These are phyloP conservation scores for Aureobasidium zeae DNA, from an alignment of 2,329 filamentous ascomycete species.

Conservation along the genomic window DNA sequence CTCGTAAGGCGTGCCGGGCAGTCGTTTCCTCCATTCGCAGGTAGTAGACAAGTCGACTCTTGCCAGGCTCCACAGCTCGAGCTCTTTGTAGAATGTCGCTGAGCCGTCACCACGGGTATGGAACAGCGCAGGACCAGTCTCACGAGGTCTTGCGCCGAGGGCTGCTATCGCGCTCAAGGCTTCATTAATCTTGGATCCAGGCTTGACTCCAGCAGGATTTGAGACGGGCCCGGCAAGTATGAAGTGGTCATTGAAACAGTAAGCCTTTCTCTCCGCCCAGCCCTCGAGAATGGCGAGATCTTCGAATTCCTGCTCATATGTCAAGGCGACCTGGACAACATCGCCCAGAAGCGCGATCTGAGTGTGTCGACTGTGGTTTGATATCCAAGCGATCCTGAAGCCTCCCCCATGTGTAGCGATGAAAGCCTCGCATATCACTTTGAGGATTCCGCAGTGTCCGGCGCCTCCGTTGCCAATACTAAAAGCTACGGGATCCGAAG, in stretches of 20 bases:
- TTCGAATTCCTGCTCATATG: slow-evolving; percentile 22
- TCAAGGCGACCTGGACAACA: slow-evolving; percentile 22
- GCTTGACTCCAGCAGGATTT: slow-evolving; percentile 11
- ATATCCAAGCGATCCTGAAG: slow-evolving; percentile 21
- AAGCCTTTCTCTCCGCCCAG: slow-evolving; percentile 18
- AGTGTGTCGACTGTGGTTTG: slow-evolving; percentile 22
- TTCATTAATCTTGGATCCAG: background rate
- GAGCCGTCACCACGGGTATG: slow-evolving; percentile 22
- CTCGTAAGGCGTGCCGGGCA: slow-evolving; percentile 19
- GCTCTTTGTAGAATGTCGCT: slow-evolving; percentile 21
- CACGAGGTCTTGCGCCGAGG: background rate
- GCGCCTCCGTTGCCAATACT: slow-evolving; percentile 23
- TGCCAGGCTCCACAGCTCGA: slow-evolving; percentile 18
- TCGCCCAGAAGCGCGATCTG: slow-evolving; percentile 22
- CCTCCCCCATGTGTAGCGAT: slow-evolving; percentile 15
- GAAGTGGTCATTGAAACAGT: slow-evolving; percentile 23
- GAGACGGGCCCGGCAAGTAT: slow-evolving; percentile 19
- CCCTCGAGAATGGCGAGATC: slow-evolving; percentile 19
- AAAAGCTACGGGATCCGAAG: slow-evolving; percentile 18
- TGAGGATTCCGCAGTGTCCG: slow-evolving; percentile 21
- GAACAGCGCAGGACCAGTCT: slow-evolving; percentile 1
- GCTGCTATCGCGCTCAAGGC: background rate
- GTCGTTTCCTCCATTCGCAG: slow-evolving; percentile 17
- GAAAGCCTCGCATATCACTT: slow-evolving; percentile 17
- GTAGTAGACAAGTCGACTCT: background rate